These are phyloP conservation scores for Aspergillus avenaceus DNA, from an alignment of 495 filamentous ascomycete genomes.

Conservation along the genomic window DNA sequence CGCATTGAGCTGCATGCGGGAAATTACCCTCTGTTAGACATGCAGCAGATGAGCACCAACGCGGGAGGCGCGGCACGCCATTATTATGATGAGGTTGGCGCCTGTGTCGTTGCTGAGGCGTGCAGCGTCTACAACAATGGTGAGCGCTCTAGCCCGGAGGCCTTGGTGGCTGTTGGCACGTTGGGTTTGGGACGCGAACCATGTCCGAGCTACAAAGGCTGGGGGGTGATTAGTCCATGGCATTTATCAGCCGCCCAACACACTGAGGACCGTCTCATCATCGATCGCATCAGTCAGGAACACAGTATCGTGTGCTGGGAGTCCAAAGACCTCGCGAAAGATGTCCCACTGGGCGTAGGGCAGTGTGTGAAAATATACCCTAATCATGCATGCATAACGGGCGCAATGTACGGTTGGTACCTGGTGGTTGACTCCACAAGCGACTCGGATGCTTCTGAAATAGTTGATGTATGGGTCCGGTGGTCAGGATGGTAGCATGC, in stretches of 20 bases:
- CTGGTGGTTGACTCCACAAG: slow-evolving; percentile 65
- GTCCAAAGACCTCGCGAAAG: not conserved
- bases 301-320: slow-evolving; percentile 33
- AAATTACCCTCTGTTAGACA: slow-evolving; percentile 69
- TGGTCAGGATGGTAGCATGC: not conserved
- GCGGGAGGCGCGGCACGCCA: slow-evolving; percentile 38
- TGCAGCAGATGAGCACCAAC: slow-evolving; percentile 78
- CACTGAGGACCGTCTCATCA: not conserved
- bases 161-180: slow-evolving; percentile 64
- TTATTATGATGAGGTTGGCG: slow-evolving; percentile 54
- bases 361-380: slow-evolving; percentile 68
- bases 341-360: slow-evolving; percentile 31
- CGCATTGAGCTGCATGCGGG: slow-evolving; percentile 68
- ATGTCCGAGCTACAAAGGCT: slow-evolving; percentile 63
- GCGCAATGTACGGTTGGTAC: slow-evolving; percentile 69
- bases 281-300: slow-evolving; percentile 25
- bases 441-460: slow-evolving; percentile 48
- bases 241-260: not conserved
- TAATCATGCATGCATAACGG: slow-evolving; percentile 81
- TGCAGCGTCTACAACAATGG: slow-evolving; percentile 60
- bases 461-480: slow-evolving; percentile 68
- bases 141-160: slow-evolving; percentile 51
- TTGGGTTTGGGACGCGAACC: slow-evolving; percentile 76
- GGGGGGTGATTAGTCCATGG: slow-evolving; percentile 71
- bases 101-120: slow-evolving; percentile 70